Evolutionary conservation across 148 eudicot species (phyloP).

Genomic region (Polygonum aviculare): DNA sequence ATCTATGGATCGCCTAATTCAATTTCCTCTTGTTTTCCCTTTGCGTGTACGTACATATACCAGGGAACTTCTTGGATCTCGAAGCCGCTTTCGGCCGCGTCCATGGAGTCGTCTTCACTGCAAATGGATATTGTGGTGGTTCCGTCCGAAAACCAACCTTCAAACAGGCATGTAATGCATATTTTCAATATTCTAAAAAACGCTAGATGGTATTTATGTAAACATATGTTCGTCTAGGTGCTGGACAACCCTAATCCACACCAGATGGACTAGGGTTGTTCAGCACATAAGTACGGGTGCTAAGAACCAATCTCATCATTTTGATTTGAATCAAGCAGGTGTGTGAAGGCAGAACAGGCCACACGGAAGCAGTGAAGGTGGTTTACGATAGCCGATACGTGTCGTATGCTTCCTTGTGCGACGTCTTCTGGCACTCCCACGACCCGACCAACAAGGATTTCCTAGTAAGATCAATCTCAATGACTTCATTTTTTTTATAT

Average conservation of each 20-base stretch:
- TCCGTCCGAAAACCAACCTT: slow-evolving; percentile 22
- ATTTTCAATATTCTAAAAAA: too few relatives aligned
- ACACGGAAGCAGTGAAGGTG: slow-evolving; percentile 29
- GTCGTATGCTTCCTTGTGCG: slow-evolving; percentile 24
- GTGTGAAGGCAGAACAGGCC: slow-evolving; percentile 31
- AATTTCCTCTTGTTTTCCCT: too few relatives aligned
- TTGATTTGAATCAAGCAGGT: slow-evolving; percentile 7
- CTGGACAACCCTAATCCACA: too few relatives aligned
- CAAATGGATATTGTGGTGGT: slow-evolving; percentile 29
- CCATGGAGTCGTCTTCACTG: slow-evolving; percentile 23
- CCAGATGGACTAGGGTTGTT: too few relatives aligned
- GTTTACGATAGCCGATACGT: slow-evolving; percentile 18
- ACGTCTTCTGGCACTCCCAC: slow-evolving; percentile 25
- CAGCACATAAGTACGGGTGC: too few relatives aligned
- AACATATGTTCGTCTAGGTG: too few relatives aligned
- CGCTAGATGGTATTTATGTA: too few relatives aligned
- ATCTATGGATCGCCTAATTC: too few relatives aligned
- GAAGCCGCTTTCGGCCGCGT: slow-evolving; percentile 30
- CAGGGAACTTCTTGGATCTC: slow-evolving; percentile 17
- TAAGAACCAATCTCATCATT: too few relatives aligned
- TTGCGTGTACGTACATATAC: too few relatives aligned
- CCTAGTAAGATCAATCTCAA: slow-evolving; percentile 14
- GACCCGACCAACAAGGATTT: slow-evolving; percentile 30
- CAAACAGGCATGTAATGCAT: slow-evolving; percentile 2
- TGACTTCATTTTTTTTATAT: too few relatives aligned